phyloP scores from a whole-genome alignment of 768 basidiomycete species.

The Boletus fagicola region DNA sequence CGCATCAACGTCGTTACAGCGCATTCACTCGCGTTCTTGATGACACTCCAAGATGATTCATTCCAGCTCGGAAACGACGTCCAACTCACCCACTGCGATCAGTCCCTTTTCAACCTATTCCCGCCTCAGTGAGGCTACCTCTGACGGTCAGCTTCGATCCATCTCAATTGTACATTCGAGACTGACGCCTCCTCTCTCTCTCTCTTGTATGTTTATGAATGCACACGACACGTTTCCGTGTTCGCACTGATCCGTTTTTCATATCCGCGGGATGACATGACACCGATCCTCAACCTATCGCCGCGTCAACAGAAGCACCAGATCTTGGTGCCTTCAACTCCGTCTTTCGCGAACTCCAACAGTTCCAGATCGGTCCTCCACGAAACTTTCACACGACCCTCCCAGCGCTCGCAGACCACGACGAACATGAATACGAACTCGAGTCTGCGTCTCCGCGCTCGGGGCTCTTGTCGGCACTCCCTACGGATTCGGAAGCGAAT shows the following conservation, averaged over 20 bases:
- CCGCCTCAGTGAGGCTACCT: constrained; percentile 48
- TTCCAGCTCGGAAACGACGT: constrained; percentile 37
- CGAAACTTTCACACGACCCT: constrained; percentile 24
- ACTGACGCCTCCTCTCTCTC: background rate
- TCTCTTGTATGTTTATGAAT: background rate
- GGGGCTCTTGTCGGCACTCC: constrained; percentile 21
- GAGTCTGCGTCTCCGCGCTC: constrained; percentile 32
- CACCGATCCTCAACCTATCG: constrained; percentile 1
- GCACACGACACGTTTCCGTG: constrained; percentile 1
- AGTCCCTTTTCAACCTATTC: constrained; percentile 42
- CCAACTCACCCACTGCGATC: constrained; percentile 34
- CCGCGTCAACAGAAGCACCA: constrained; percentile 48
- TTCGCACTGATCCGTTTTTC: constrained; percentile 5
- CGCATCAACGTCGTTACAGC: background rate
- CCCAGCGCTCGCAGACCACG: constrained; percentile 5
- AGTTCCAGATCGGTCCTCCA: constrained; percentile 48
- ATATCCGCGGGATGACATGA: constrained; percentile 10
- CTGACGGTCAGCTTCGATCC: constrained; percentile 40
- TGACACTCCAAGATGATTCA: constrained; percentile 29
- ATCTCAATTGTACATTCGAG: background rate
- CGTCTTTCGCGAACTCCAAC: constrained; percentile 64
- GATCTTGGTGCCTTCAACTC: constrained; percentile 71
- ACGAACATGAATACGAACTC: constrained; percentile 23
- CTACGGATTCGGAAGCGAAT: constrained; percentile 39
- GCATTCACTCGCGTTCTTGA: constrained; percentile 12